Conservation (phyloP, 768 basidiomycete genomes). For the Hemileccinum rubropunctum region DNA sequence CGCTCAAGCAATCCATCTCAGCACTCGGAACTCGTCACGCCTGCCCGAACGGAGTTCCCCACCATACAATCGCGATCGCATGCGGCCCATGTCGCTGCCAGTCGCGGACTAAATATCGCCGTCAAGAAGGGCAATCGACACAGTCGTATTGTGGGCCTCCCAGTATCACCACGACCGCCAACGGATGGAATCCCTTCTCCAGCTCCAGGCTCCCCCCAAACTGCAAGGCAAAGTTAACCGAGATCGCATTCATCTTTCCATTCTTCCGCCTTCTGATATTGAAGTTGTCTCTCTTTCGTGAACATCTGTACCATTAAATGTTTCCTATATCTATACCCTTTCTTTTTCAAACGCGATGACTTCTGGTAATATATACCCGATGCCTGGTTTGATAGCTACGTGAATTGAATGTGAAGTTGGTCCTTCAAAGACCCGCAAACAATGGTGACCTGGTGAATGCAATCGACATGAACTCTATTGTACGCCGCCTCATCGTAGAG, state of each 20-base stretch:
- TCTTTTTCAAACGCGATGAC: slow-evolving; percentile 4
- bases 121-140: slow-evolving; percentile 61
- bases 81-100: slow-evolving; percentile 62
- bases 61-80: slow-evolving; percentile 40
- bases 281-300: background rate
- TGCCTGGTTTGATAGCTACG: slow-evolving; percentile 5
- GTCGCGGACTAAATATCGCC: slow-evolving; percentile 67
- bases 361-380: slow-evolving; percentile 21
- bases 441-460: too few species aligned
- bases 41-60: slow-evolving; percentile 25
- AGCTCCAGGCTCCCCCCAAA: slow-evolving; percentile 16
- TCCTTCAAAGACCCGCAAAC: too few species aligned
- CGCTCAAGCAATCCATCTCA: slow-evolving; percentile 39
- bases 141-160: slow-evolving; percentile 64
- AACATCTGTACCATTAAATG: slow-evolving; percentile 14
- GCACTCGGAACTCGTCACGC: slow-evolving; percentile 16
- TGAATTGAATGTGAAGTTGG: background rate
- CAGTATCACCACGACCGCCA: slow-evolving; percentile 39
- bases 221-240: slow-evolving; percentile 24
- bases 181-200: slow-evolving; percentile 12
- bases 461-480: background rate
- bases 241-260: background rate
- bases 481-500: too few species aligned
- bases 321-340: slow-evolving; percentile 29
- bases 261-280: background rate